Evolutionary conservation across 495 filamentous ascomycete genomes (phyloP).

Genomic region (Trichoderma erinaceum): DNA sequence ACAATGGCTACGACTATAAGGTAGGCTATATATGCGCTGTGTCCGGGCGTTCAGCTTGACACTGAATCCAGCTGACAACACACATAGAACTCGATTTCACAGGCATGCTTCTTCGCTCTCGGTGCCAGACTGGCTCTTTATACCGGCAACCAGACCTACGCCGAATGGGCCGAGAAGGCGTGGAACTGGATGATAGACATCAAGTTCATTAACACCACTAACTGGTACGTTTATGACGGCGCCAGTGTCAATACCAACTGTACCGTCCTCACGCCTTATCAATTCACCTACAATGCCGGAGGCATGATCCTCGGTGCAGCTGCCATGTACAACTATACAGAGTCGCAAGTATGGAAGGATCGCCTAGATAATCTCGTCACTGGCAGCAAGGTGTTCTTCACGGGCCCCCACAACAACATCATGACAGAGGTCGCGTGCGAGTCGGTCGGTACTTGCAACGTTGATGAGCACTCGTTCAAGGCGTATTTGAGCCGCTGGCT

Average conservation of each 20-base stretch:
- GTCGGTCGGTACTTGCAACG: constrained; percentile 52
- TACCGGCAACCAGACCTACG: constrained; percentile 64
- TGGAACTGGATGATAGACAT: constrained; percentile 59
- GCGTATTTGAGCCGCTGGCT: constrained; percentile 74
- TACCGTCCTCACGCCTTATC: constrained; percentile 40
- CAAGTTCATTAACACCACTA: constrained; percentile 39
- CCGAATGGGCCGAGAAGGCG: constrained; percentile 61
- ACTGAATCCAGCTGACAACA: background rate
- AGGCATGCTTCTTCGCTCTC: constrained; percentile 67
- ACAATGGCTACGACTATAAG: constrained; percentile 60
- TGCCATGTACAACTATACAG: constrained; percentile 61
- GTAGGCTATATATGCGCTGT: constrained; percentile 53
- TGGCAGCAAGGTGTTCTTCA: constrained; percentile 49
- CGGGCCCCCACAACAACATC: constrained; percentile 37
- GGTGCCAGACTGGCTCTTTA: constrained; percentile 63
- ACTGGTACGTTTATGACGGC: constrained; percentile 58
- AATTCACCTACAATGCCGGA: constrained; percentile 69
- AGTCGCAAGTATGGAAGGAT: constrained; percentile 43
- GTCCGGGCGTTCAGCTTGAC: constrained; percentile 34
- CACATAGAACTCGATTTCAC: constrained; percentile 54
- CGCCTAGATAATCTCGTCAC: constrained; percentile 49
- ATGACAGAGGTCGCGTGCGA: constrained; percentile 74
- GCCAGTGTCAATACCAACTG: constrained; percentile 43
- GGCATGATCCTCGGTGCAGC: constrained; percentile 65
- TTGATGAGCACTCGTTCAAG: constrained; percentile 76